Evolutionary conservation across 2,329 filamentous ascomycete species (phyloP).

Genomic region (Aspergillus amoenus): DNA sequence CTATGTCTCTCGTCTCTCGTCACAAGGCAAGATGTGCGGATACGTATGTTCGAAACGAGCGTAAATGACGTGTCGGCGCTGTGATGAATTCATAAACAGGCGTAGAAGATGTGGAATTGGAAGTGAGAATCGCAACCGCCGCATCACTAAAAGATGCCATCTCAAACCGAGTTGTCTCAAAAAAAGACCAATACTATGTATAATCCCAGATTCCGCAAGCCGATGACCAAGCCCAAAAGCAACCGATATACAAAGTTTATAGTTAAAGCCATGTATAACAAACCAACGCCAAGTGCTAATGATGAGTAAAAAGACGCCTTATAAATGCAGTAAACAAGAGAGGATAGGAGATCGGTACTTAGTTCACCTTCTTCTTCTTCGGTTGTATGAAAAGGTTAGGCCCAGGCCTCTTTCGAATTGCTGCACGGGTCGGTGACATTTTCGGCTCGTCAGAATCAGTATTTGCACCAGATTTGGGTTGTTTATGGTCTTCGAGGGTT

Average conservation of each 20-base stretch:
- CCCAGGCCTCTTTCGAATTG: slow-evolving; percentile 30
- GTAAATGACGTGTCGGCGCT: background rate
- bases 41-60: background rate
- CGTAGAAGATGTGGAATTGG: slow-evolving; percentile 1
- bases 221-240: background rate
- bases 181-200: background rate
- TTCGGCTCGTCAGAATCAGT: slow-evolving; percentile 11
- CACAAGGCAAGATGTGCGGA: background rate
- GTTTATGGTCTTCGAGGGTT: background rate
- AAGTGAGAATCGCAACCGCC: background rate
- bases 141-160: background rate
- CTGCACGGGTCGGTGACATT: slow-evolving; percentile 18
- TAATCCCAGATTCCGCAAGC: background rate
- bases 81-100: background rate
- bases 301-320: background rate
- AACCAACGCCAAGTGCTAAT: slow-evolving; percentile 8
- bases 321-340: background rate
- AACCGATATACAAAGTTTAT: background rate
- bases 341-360: background rate
- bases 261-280: background rate
- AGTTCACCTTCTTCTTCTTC: slow-evolving; percentile 29
- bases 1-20: background rate
- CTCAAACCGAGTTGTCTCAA: background rate
- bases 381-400: slow-evolving; percentile 34
- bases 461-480: slow-evolving; percentile 1